phyloP scores from a whole-genome alignment of 2,329 filamentous ascomycete genomes.

The Diatrype stigma region DNA sequence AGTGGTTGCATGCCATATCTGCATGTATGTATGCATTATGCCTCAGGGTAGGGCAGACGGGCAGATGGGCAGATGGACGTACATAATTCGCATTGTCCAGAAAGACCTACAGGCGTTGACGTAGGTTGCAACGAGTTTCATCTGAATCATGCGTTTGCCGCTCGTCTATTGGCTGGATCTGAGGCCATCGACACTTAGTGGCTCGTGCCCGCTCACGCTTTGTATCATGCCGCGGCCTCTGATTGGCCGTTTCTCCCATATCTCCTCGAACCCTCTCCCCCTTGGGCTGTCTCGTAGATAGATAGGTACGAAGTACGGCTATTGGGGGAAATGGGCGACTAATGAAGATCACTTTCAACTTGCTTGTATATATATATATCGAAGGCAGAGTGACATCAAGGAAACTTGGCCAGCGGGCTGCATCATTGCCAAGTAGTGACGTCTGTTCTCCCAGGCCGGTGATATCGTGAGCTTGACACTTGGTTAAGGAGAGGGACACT shows the following conservation, averaged over 20 bases:
- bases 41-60: background rate
- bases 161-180: background rate
- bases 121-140: conserved; percentile 14
- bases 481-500: no score
- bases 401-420: background rate
- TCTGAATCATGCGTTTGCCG: background rate
- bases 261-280: background rate
- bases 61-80: background rate
- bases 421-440: background rate
- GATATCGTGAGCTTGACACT: background rate
- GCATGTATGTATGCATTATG: no score
- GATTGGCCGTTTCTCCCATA: conserved; percentile 11
- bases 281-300: background rate
- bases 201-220: conserved; percentile 10
- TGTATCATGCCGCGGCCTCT: conserved; percentile 3
- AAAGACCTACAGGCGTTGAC: conserved; percentile 14
- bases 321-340: background rate
- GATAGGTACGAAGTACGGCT: background rate
- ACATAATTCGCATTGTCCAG: background rate
- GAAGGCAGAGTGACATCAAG: background rate
- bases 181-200: background rate
- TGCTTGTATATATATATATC: background rate
- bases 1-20: no score
- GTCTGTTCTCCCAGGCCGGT: background rate
- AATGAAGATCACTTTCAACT: background rate